Evolutionary conservation across 768 basidiomycete genomes (phyloP).

Genomic region (Macrolepiota dolichaula): DNA sequence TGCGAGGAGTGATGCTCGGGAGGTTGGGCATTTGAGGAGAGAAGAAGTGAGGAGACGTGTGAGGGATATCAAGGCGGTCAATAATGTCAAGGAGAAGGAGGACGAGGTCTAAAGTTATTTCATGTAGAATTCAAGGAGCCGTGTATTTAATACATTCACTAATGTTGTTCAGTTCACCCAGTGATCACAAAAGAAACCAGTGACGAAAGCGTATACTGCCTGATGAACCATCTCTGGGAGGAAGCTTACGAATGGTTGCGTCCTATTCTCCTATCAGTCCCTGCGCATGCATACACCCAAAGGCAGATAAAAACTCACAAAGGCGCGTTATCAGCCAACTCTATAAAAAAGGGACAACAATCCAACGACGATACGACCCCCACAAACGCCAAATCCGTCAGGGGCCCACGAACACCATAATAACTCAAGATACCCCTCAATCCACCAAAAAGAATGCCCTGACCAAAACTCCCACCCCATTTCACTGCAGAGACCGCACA

Average conservation of each 20-base stretch:
- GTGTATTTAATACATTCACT: not conserved
- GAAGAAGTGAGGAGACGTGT: slow-evolving; percentile 48
- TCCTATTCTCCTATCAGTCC: not conserved
- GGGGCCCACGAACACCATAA: not conserved
- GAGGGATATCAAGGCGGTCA: slow-evolving; percentile 25
- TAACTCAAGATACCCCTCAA: slow-evolving; percentile 7
- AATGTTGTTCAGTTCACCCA: slow-evolving; percentile 8
- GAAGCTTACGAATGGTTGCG: not conserved
- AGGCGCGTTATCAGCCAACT: not conserved
- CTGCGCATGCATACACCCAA: too few relatives aligned
- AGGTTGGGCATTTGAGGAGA: slow-evolving; percentile 52
- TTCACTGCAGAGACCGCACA: not conserved
- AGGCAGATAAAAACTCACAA: slow-evolving; percentile 2
- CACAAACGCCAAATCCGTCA: slow-evolving; percentile 7
- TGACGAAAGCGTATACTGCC: not conserved
- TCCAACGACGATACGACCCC: not conserved
- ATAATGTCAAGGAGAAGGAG: not conserved
- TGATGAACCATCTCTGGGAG: slow-evolving; percentile 1
- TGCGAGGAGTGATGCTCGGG: slow-evolving; percentile 54
- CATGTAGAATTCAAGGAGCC: not conserved
- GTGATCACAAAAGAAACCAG: slow-evolving; percentile 5
- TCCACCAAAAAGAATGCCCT: not conserved
- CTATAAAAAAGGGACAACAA: not conserved
- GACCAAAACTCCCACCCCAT: not conserved
- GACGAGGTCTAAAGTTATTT: not conserved